Evolutionary conservation across 2,329 filamentous ascomycete species (phyloP), one percentile per base, ranked within the genome.

Genomic region (Aspergillus proliferans): DNA sequence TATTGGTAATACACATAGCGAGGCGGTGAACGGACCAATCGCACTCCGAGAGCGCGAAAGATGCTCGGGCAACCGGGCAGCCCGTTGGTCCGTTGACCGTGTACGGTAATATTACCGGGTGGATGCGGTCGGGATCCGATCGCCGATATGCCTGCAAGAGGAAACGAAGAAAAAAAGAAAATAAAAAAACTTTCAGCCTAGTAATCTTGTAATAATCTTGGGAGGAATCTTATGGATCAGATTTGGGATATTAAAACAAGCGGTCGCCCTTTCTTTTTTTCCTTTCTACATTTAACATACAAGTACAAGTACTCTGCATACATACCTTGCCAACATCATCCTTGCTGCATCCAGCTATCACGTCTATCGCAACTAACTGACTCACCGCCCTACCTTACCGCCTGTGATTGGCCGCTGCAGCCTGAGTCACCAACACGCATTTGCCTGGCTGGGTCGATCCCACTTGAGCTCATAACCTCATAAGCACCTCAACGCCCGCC

Each of bases 371-470:
- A 30, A 30, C 26, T 10, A 12, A 30, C 19, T 40, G 38, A 40
- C 56, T 56, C 62, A 66, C 64, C 63, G 62, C 64, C 59, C 51
- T 53, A 22, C 46, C 26, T 41, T 38, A 53, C 50, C 47, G 14
- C 47, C 48, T 33, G 51, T 60, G 53, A 66, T 61, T 65, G 63
- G 63, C 49, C 52, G 54, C 48, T 49, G 47, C 46, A 52, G 52
- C 51, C 59, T 66, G 63, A 65, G 61, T 65, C 63, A 65, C 61
- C 52, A 56, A 45, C 34, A 36, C 34, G 26, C 34, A 9, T 18
- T 18, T 7, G 34, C 8, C 34, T n/a, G 15, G 14, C 34, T 18
- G 14, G 14, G 38, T 40, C 38, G 38, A 21, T 40, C 38, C 38
- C 19, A n/a, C 38, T 18, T 40, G 38, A 40, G 38, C 38, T 40